Evolutionary conservation across 352 stramenopile genomes (phyloP).

Genomic region (Phytophthora meadii): DNA sequence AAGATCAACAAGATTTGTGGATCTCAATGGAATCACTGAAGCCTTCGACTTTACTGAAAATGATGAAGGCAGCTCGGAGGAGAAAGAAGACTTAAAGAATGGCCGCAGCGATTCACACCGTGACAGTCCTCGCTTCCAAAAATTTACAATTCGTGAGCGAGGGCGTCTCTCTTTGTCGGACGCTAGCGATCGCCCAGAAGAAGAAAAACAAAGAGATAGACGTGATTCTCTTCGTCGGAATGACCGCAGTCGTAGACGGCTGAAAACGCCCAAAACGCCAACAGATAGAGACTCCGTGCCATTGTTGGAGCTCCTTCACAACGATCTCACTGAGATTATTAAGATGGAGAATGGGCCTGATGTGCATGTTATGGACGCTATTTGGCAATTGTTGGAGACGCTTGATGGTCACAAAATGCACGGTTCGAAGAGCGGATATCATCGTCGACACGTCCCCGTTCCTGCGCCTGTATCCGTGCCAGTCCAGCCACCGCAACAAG

Average conservation of each 20-base stretch:
- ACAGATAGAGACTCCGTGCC: slow-evolving; percentile 13
- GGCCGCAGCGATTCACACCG: slow-evolving; percentile 8
- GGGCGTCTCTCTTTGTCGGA: slow-evolving; percentile 44
- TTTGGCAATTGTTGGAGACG: slow-evolving; percentile 61
- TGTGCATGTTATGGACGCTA: slow-evolving; percentile 41
- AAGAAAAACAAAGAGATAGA: slow-evolving; percentile 3
- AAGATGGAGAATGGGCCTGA: slow-evolving; percentile 48
- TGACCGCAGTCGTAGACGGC: slow-evolving; percentile 18
- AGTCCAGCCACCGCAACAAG: slow-evolving; percentile 6
- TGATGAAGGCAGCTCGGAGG: slow-evolving; percentile 24
- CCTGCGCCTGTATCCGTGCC: slow-evolving; percentile 1
- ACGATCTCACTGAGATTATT: slow-evolving; percentile 59
- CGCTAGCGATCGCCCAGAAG: slow-evolving; percentile 14
- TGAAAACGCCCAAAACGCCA: slow-evolving; percentile 28
- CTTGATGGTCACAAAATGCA: slow-evolving; percentile 47
- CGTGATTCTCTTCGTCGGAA: slow-evolving; percentile 18
- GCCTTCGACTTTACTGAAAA: slow-evolving; percentile 53
- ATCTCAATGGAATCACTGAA: slow-evolving; percentile 59
- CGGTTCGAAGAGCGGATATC: slow-evolving; percentile 40
- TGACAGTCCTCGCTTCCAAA: slow-evolving; percentile 36
- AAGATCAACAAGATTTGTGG: slow-evolving; percentile 45
- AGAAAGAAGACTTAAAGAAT: slow-evolving; percentile 15
- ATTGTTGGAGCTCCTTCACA: slow-evolving; percentile 53
- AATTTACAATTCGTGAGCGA: slow-evolving; percentile 54
- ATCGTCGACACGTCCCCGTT: slow-evolving; percentile 24